Percentiles rank a stretch among this genome's conserved stretches.
These are phyloP conservation scores for Chalciporus sp. DNA, from an alignment of 1,284 basidiomycete species.

Conservation along the genomic window DNA sequence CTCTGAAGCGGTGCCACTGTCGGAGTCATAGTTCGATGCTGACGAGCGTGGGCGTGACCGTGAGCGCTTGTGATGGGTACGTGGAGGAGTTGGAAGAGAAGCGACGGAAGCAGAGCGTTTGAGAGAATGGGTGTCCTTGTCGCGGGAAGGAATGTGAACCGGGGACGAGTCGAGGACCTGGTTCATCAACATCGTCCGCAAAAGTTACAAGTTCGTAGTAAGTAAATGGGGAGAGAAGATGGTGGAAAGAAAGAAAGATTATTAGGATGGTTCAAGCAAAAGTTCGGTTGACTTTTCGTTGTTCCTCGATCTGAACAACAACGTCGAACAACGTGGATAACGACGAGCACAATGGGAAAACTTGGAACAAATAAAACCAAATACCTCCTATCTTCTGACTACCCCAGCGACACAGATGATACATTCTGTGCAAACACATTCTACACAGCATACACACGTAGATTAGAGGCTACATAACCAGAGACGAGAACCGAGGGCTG, in stretches of 20 bases:
- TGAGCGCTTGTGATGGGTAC: conserved; percentile 36
- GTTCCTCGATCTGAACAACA: conserved; percentile 13
- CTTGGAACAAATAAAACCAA: conserved; percentile 27
- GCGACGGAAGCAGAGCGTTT: conserved; percentile 41
- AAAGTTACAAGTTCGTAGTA: neutral
- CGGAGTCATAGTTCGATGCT: conserved; percentile 22
- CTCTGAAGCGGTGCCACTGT: conserved; percentile 27
- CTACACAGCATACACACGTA: no score
- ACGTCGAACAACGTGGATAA: conserved; percentile 11
- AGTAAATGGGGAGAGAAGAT: neutral
- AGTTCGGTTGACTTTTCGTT: conserved; percentile 9
- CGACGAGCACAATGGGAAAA: conserved; percentile 23
- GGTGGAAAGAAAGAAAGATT: conserved; percentile 7
- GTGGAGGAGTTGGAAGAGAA: conserved; percentile 41
- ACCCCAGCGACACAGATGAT: no score
- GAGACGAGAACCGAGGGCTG: no score
- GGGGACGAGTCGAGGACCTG: conserved; percentile 34
- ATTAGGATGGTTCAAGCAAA: conserved; percentile 8
- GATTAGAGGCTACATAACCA: no score
- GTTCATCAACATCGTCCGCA: conserved; percentile 34
- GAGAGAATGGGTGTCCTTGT: conserved; percentile 19
- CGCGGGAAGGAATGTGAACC: conserved; percentile 9
- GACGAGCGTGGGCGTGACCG: conserved; percentile 32
- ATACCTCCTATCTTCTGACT: conserved; percentile 12
- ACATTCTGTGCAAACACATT: no score